phyloP scores from a whole-genome alignment of 371 early-diverging fungal genomes.

The Mucor indicus region DNA sequence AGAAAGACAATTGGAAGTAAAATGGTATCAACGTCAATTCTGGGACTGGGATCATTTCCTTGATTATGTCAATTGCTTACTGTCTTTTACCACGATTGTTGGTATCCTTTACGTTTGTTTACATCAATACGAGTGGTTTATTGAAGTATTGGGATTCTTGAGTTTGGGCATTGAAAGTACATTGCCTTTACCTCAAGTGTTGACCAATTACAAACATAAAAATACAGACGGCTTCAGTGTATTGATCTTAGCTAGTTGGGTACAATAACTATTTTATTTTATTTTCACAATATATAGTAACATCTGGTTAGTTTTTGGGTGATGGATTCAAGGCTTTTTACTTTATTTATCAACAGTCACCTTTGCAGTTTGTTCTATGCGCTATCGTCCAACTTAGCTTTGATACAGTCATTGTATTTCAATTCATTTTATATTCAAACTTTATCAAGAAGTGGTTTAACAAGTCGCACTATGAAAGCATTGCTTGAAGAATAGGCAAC shows the following conservation, averaged over 20 bases:
- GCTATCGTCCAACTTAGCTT: constrained; percentile 60
- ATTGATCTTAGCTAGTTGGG: constrained; percentile 44
- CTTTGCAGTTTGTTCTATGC: constrained; percentile 64
- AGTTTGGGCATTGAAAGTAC: constrained; percentile 61
- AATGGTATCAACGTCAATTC: constrained; percentile 18
- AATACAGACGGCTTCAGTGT: constrained; percentile 59
- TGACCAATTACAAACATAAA: constrained; percentile 47
- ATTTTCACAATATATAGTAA: too few relatives aligned
- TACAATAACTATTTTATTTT: constrained; percentile 21
- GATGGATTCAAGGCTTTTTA: constrained; percentile 67
- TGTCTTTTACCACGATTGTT: constrained; percentile 31
- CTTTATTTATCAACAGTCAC: constrained; percentile 51
- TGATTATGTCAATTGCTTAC: constrained; percentile 50
- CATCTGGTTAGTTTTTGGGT: constrained; percentile 64
- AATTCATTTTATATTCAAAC: constrained; percentile 49
- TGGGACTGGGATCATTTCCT: constrained; percentile 40
- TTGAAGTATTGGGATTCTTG: constrained; percentile 39
- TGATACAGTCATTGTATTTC: constrained; percentile 54
- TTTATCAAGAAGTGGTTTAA: constrained; percentile 26
- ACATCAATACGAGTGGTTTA: constrained; percentile 24
- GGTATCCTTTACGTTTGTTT: constrained; percentile 35
- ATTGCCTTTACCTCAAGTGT: constrained; percentile 60
- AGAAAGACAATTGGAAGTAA: too few relatives aligned
- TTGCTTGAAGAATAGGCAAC: background rate
- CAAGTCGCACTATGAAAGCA: too few relatives aligned